Evolutionary conservation across 768 basidiomycete species (phyloP).

Genomic region (Lentinula raphanica): DNA sequence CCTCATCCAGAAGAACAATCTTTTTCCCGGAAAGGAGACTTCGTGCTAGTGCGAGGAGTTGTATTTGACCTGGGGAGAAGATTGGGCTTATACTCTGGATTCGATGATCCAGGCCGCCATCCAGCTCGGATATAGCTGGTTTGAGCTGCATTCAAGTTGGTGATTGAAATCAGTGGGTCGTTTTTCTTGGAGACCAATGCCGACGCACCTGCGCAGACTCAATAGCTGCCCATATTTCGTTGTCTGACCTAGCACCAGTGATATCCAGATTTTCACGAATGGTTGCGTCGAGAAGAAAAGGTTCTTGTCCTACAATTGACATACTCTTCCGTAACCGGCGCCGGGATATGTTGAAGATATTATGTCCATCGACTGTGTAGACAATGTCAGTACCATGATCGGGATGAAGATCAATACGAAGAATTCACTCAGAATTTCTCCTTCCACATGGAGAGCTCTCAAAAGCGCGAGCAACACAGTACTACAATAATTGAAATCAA

Average conservation of each 20-base stretch:
- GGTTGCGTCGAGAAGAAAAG: conserved; percentile 38
- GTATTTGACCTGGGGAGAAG: conserved; percentile 26
- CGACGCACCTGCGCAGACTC: conserved; percentile 8
- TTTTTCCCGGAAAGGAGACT: conserved; percentile 50
- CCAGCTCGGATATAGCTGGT: conserved; percentile 6
- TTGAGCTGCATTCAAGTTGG: conserved; percentile 6
- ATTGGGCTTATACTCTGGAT: conserved; percentile 5
- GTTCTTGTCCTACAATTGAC: conserved; percentile 27
- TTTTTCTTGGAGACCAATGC: too few species aligned
- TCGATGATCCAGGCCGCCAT: conserved; percentile 8
- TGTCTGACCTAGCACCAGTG: conserved; percentile 5
- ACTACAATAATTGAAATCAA: too few species aligned
- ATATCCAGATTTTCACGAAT: conserved; percentile 39
- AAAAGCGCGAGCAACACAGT: conserved; percentile 36
- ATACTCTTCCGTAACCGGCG: conserved; percentile 29
- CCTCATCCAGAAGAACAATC: conserved; percentile 51
- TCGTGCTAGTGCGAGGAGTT: conserved; percentile 48
- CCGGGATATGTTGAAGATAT: conserved; percentile 47
- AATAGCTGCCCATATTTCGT: conserved; percentile 11
- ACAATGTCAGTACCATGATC: background rate
- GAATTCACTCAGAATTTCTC: conserved; percentile 11
- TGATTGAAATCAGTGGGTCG: too few species aligned
- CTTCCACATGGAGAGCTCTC: conserved; percentile 49
- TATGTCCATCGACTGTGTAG: conserved; percentile 28
- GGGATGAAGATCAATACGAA: background rate